Conservation (phyloP, 1,139 yeast species). For the Candida sojae region DNA sequence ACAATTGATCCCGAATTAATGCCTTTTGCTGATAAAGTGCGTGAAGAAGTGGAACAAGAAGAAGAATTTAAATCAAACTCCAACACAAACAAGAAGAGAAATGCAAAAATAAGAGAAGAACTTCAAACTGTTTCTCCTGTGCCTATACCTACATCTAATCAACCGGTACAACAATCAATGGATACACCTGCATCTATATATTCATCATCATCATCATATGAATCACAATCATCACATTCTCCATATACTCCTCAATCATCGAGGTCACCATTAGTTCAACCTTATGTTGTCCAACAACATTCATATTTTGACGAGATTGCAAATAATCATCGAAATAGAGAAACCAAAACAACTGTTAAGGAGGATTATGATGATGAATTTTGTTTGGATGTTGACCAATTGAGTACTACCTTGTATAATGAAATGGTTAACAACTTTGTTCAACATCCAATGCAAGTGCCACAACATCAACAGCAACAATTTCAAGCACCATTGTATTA, state of each 20-base stretch:
- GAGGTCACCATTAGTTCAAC: conserved; percentile 13
- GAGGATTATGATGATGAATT: conserved; percentile 48
- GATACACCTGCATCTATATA: conserved; percentile 15
- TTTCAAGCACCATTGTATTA: conserved; percentile 2
- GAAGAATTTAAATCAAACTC: conserved; percentile 1
- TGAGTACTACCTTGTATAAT: conserved; percentile 25
- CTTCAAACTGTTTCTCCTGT: conserved; percentile 3
- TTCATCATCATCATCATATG: conserved; percentile 11
- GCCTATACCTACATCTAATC: background rate
- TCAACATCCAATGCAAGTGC: conserved; percentile 10
- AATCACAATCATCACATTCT: conserved; percentile 9
- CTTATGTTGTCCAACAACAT: conserved; percentile 8
- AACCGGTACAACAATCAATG: conserved; percentile 7
- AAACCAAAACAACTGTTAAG: background rate
- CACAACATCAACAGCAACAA: conserved; percentile 8
- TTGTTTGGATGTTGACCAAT: conserved; percentile 49
- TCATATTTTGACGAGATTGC: conserved; percentile 10
- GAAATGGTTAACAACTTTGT: conserved; percentile 19
- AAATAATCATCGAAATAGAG: conserved; percentile 6
- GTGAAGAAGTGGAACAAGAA: conserved; percentile 13
- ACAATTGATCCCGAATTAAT: conserved; percentile 16
- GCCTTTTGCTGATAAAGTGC: conserved; percentile 16
- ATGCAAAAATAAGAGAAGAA: conserved; percentile 4
- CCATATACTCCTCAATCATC: conserved; percentile 15
- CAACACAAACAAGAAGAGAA: conserved; percentile 1